Evolutionary conservation across 495 filamentous ascomycete species (phyloP), one percentile per base, ranked within the genome.

Genomic region (Penicillium antarcticum): DNA sequence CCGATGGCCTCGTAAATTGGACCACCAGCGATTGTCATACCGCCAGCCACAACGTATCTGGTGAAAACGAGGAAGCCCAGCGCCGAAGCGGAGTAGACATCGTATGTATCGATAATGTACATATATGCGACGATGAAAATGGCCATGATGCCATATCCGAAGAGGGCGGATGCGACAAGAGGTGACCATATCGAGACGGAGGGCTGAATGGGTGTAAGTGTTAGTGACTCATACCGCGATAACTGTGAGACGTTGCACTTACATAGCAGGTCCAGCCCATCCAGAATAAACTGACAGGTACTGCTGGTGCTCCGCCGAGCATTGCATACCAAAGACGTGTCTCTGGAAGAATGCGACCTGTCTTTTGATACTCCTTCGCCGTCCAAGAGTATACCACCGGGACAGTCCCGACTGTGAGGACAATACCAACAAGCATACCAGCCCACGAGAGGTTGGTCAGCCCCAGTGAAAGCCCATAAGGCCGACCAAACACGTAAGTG

Each of bases 261-360:
- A 55, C 58, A 42, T 76, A 73, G 37, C 70, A 71, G 3, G 73
- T 78, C 80, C 81, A 82, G 1, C 74, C 83, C 68, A 86, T 78
- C 81, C 82, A 85, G 60, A 85, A 85, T n/a, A 85, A 58, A 23
- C 63, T 65, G 32, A 81, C 70, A 0, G 83, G 81, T 1, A 42
- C 39, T 24, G 39, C 39, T 13, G 48, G 48, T 23, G 39, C 38
- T 16, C 45, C 45, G 14, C 48, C 48, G n/a, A 36, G 29, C 48
- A 43, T 51, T 17, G 48, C 48, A 35, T 42, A 51, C 39, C 38
- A 41, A 8, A 37, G 31, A 23, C 39, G 39, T 37, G 36, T 41
- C 24, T 49, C 46, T 6, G 46, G 46, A 8, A 18, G 12, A 18
- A 39, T 33, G 9, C n/a, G 29, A 16, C 26, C 26, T n/a, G 46